Base-by-base conservation (phyloP, 495 filamentous ascomycete species). In the Hypoxylon fragiforme region DNA sequence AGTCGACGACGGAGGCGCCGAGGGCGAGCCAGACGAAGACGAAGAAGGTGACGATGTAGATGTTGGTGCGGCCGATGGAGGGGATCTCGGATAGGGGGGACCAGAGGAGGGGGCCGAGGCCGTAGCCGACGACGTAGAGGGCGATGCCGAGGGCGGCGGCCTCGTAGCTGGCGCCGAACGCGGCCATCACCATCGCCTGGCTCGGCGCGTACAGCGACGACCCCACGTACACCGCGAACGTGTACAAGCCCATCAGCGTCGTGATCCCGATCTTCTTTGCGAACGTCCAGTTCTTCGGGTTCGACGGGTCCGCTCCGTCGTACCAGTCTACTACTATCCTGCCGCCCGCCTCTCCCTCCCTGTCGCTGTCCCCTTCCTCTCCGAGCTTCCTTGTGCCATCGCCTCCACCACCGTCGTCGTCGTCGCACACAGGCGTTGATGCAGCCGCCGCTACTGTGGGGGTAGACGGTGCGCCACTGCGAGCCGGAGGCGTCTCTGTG, bases 21-120 rank as follows among this genome's bases (percentile, higher is more conserved):
- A 95, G 79, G 9, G 89, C 73, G 76, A 85, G 86, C 36, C 90
- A 75, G 50, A 85, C 66, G 65, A 91, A 95, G 11, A 87, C 71
- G 0, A 74, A 64, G 60, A 90, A 85, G 0, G 87, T 88, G 3
- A 69, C 58, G 15, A 90, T 70, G 44, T 92, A 91, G 15, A 94
- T 84, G 0, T 80, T 79, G 31, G 87, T 76, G 19, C 91, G 78
- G 3, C 70, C 68, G 1, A 72, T 30, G 2, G 88, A 88, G 62
- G 87, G 90, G 60, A 90, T 89, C 75, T 92, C 79, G 12, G 73
- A 73, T 2, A 72, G 51, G 2, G 70, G 71, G 0, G 74, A 77
- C 41, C 73, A 73, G 26, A 81, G 73, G 18, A 81, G 54, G 0
- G 78, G 68, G 0, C 81, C 86, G 11, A 73, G 63, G 0, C 81